Conservation (phyloP, 1,139 yeast species). For the Sporopachydermia cereana region DNA sequence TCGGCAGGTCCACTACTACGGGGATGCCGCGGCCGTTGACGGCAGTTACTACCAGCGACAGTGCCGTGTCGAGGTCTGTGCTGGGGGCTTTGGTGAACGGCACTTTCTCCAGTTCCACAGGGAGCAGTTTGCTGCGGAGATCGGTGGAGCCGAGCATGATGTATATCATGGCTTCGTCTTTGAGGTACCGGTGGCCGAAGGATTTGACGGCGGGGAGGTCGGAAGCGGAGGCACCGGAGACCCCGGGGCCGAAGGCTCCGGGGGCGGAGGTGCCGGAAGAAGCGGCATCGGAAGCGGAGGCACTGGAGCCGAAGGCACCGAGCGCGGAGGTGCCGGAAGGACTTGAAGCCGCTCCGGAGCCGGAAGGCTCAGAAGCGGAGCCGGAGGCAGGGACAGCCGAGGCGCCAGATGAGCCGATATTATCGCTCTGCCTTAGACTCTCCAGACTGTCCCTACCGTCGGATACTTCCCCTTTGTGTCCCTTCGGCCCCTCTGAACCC, state of each 20-base stretch:
- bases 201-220: conserved; percentile 43
- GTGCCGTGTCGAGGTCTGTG: conserved; percentile 80
- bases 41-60: conserved; percentile 59
- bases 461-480: too few relatives aligned
- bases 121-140: conserved; percentile 43
- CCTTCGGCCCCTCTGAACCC: too few relatives aligned
- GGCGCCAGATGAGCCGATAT: not conserved
- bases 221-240: conserved; percentile 8
- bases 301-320: too few relatives aligned
- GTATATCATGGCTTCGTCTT: conserved; percentile 52
- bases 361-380: not conserved
- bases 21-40: conserved; percentile 49
- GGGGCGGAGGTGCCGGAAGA: conserved; percentile 4
- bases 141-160: conserved; percentile 86
- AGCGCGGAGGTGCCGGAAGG: too few relatives aligned
- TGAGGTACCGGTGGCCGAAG: conserved; percentile 73
- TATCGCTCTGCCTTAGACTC: too few relatives aligned
- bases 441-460: too few relatives aligned
- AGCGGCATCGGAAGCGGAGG: too few relatives aligned
- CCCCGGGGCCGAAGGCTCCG: not conserved
- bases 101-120: conserved; percentile 62
- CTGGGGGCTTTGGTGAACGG: conserved; percentile 65
- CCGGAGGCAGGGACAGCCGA: not conserved
- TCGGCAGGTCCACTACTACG: conserved; percentile 64
- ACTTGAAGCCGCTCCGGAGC: too few relatives aligned